Percentiles rank a stretch among this genome's conserved stretches.
phyloP scores from a whole-genome alignment of 768 basidiomycete genomes.

The Pholiota molesta region DNA sequence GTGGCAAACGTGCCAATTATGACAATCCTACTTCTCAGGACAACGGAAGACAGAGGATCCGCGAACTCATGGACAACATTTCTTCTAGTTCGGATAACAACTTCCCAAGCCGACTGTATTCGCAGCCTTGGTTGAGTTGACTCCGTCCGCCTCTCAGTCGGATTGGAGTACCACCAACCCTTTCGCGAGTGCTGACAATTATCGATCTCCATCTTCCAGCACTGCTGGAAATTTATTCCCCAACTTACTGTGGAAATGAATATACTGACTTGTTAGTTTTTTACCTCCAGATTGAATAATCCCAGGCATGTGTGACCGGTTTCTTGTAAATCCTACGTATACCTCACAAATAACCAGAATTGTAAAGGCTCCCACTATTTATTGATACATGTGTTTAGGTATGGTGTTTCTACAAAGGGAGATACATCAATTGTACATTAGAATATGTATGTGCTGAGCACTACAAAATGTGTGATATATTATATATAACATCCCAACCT shows the following conservation, averaged over 20 bases:
- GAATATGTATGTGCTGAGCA: too few species aligned
- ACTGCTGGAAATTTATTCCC: neutral
- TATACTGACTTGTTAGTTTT: neutral
- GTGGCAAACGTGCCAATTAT: neutral
- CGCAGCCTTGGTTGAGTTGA: neutral
- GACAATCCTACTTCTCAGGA: neutral
- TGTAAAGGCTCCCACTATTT: too few species aligned
- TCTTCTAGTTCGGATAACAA: neutral
- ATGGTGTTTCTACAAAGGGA: too few species aligned
- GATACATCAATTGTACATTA: too few species aligned
- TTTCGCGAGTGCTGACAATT: neutral
- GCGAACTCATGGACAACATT: conserved; percentile 2
- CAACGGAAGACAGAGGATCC: neutral
- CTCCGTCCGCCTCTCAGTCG: neutral
- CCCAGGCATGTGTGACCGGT: too few species aligned
- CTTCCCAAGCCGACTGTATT: neutral
- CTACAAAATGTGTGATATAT: too few species aligned
- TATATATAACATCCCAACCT: too few species aligned
- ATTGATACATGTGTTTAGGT: too few species aligned
- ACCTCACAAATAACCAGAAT: too few species aligned
- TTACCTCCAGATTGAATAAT: too few species aligned
- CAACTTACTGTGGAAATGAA: neutral
- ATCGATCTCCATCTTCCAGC: neutral
- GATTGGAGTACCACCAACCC: neutral
- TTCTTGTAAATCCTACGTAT: too few species aligned